A percentile compares a stretch with the other conserved stretches of the same genome.
Evolutionary conservation across 371 early-diverging fungal species (phyloP).

Genomic region (Mortierella polycephala): DNA sequence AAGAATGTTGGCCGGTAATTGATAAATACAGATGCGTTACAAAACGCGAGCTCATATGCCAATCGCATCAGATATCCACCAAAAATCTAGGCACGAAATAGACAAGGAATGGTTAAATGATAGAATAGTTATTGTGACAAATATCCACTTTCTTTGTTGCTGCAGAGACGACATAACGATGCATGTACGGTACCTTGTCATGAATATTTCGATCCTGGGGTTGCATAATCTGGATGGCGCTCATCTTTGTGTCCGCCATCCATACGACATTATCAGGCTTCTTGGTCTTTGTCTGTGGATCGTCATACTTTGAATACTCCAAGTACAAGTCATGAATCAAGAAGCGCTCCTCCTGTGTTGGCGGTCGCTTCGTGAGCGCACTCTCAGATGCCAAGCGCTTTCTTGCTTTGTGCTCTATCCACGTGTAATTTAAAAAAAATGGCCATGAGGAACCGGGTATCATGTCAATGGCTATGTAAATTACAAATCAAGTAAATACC

Average conservation of each 20-base stretch:
- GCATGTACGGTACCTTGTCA: slow-evolving; percentile 54
- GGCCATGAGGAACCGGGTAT: not conserved
- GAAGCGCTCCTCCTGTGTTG: slow-evolving; percentile 83
- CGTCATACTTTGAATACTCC: slow-evolving; percentile 64
- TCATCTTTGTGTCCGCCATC: slow-evolving; percentile 84
- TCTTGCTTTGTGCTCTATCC: slow-evolving; percentile 68
- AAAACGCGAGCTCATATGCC: slow-evolving; percentile 85
- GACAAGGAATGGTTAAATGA: not conserved
- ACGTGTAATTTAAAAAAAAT: not conserved
- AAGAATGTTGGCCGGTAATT: slow-evolving; percentile 66
- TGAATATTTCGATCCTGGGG: slow-evolving; percentile 94
- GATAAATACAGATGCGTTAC: slow-evolving; percentile 75
- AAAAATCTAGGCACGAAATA: slow-evolving; percentile 68
- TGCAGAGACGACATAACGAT: not conserved
- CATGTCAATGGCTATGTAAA: not conserved
- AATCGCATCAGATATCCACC: slow-evolving; percentile 86
- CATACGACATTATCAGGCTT: slow-evolving; percentile 72
- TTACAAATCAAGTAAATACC: slow-evolving; percentile 6
- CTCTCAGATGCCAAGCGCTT: slow-evolving; percentile 69
- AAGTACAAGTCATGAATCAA: slow-evolving; percentile 86
- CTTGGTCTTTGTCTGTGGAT: slow-evolving; percentile 24
- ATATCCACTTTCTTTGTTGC: not conserved
- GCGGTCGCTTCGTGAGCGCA: slow-evolving; percentile 77
- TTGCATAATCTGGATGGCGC: slow-evolving; percentile 78
- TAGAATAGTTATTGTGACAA: not conserved